These are phyloP conservation scores for Apiotrichum veenhuisii DNA, from an alignment of 1,284 basidiomycete species.

Conservation along the genomic window DNA sequence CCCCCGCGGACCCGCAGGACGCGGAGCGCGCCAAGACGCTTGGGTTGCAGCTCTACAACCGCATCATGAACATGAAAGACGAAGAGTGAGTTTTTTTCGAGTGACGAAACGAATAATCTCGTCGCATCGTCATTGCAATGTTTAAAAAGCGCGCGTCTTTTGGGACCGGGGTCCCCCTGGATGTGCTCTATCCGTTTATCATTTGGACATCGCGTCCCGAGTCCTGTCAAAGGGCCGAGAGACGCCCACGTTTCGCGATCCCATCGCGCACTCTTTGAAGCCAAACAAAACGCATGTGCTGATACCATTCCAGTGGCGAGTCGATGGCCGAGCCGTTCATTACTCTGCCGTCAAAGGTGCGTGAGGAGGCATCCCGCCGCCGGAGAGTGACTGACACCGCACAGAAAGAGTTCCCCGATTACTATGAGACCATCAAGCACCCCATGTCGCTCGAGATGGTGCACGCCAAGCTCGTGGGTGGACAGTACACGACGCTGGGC, in stretches of 20 bases:
- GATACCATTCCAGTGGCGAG: slow-evolving; percentile 25
- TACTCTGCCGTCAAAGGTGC: slow-evolving; percentile 44
- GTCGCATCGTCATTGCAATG: too few species aligned
- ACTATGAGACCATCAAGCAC: slow-evolving; percentile 47
- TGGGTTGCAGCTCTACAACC: slow-evolving; percentile 33
- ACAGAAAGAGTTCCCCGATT: slow-evolving; percentile 44
- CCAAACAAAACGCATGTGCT: too few species aligned
- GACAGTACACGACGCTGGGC: slow-evolving; percentile 31
- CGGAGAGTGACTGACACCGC: neutral
- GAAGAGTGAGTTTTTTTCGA: slow-evolving; percentile 28
- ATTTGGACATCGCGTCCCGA: too few species aligned
- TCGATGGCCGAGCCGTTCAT: slow-evolving; percentile 40
- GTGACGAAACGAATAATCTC: neutral
- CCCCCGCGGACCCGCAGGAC: slow-evolving; percentile 33
- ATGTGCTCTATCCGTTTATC: too few species aligned
- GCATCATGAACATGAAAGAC: slow-evolving; percentile 32
- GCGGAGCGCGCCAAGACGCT: slow-evolving; percentile 31
- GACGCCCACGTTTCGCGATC: too few species aligned
- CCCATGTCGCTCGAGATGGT: slow-evolving; percentile 45
- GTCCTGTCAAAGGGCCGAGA: too few species aligned
- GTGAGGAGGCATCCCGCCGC: slow-evolving; percentile 6
- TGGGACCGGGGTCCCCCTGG: too few species aligned
- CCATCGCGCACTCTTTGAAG: too few species aligned
- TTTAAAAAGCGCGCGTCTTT: too few species aligned
- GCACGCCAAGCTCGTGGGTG: slow-evolving; percentile 31